Percentiles rank a stretch among this genome's conserved stretches.
phyloP scores from a whole-genome alignment of 2,329 filamentous ascomycete genomes.

The Ploettnerulaceae sp. region DNA sequence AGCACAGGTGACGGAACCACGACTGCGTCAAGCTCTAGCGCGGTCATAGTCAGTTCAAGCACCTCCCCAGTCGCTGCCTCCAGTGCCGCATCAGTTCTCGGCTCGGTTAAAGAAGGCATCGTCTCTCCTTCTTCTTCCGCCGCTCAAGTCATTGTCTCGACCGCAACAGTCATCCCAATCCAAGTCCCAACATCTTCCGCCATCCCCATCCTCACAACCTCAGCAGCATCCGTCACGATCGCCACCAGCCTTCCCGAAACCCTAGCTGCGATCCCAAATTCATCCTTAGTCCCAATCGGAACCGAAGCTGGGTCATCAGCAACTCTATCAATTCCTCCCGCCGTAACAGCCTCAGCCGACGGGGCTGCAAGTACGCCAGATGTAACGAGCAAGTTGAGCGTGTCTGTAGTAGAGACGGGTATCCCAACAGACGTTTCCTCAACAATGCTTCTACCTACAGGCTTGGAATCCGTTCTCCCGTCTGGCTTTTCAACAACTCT shows the following conservation, averaged over 20 bases:
- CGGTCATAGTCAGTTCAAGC: not conserved
- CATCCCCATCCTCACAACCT: not conserved
- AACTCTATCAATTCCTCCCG: too few relatives aligned
- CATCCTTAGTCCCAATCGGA: not conserved
- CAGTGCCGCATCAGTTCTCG: not conserved
- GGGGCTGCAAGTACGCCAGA: not conserved
- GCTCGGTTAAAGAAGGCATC: not conserved
- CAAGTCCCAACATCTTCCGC: not conserved
- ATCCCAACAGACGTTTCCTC: constrained; percentile 1
- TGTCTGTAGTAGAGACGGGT: not conserved
- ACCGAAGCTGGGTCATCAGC: not conserved
- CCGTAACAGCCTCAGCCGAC: not conserved
- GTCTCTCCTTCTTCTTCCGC: not conserved
- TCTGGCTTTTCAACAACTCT: not conserved
- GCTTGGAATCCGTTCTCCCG: not conserved
- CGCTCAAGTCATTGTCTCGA: not conserved
- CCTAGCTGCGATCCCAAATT: not conserved
- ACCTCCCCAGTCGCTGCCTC: not conserved
- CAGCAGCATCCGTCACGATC: not conserved
- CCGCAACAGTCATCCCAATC: not conserved
- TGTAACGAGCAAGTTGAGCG: not conserved
- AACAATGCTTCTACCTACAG: not conserved
- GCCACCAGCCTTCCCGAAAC: not conserved
- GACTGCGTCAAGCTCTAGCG: not conserved
- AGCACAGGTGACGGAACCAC: constrained; percentile 10